Evolutionary conservation across 305 asterid genomes (phyloP).

Genomic region (Fraxinus xanthoxyloides): DNA sequence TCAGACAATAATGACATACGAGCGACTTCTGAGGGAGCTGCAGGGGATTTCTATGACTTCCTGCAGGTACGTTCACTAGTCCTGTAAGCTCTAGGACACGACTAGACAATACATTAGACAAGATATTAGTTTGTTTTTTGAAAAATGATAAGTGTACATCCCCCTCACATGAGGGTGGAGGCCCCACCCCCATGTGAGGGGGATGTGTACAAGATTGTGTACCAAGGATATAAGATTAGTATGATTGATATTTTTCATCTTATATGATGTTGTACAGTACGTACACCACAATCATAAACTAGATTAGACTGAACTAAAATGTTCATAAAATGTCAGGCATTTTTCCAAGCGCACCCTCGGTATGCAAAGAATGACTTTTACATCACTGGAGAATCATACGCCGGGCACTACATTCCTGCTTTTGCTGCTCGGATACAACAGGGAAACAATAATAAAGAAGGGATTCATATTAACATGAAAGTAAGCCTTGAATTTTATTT

Average conservation of each 20-base stretch:
- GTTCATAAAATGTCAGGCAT: background rate
- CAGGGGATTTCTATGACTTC: constrained; percentile 77
- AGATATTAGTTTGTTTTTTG: background rate
- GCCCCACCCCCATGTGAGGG: too few relatives aligned
- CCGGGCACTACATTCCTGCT: background rate
- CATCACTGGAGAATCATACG: background rate
- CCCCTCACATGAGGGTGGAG: too few relatives aligned
- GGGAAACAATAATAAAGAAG: background rate
- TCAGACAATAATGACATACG: constrained; percentile 54
- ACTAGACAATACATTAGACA: background rate
- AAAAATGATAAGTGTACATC: too few relatives aligned
- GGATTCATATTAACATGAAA: background rate
- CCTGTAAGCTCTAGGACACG: background rate
- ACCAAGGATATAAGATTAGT: too few relatives aligned
- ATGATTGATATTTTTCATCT: too few relatives aligned
- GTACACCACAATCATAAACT: background rate
- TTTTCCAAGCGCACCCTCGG: background rate
- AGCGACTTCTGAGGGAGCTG: constrained; percentile 59
- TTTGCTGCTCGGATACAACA: background rate
- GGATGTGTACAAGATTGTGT: too few relatives aligned
- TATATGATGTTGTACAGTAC: too few relatives aligned
- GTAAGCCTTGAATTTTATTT: background rate
- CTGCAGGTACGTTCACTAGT: constrained; percentile 55
- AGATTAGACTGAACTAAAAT: background rate
- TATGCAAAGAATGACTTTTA: background rate